Conservation (phyloP, 345 rosid genomes). For the Arabis hirsuta region DNA sequence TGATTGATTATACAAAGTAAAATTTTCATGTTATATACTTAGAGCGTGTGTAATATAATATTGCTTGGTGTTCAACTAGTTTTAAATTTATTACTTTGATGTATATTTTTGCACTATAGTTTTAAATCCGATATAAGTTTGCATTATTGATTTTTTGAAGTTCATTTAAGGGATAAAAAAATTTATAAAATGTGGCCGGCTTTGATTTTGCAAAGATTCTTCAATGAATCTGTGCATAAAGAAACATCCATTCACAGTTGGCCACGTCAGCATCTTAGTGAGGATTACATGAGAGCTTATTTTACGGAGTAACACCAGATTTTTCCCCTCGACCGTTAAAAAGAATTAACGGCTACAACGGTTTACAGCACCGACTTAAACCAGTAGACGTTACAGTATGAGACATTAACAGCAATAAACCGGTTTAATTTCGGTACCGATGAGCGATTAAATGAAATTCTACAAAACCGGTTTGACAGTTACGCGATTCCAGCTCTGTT, state of each 20-base stretch:
- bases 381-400: neutral
- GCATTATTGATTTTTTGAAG: neutral
- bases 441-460: conserved; percentile 1
- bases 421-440: conserved; percentile 11
- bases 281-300: neutral
- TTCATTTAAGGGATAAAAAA: too few relatives aligned
- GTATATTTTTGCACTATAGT: neutral
- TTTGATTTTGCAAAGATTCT: conserved; percentile 1
- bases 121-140: neutral
- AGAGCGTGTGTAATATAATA: conserved; percentile 8
- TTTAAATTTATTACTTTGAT: neutral
- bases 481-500: conserved; percentile 35
- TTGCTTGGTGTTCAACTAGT: neutral
- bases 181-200: neutral
- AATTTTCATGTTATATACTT: conserved; percentile 2
- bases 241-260: neutral
- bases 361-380: conserved; percentile 5
- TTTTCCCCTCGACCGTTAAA: conserved; percentile 3
- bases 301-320: neutral
- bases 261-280: conserved; percentile 16
- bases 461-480: conserved; percentile 18
- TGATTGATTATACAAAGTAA: conserved; percentile 9
- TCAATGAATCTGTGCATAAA: neutral
- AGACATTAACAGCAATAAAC: neutral
- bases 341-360: neutral